Evolutionary conservation across 805 yeast species (phyloP), one percentile per base, ranked within the genome.

Genomic region (Candida taoyuanica): DNA sequence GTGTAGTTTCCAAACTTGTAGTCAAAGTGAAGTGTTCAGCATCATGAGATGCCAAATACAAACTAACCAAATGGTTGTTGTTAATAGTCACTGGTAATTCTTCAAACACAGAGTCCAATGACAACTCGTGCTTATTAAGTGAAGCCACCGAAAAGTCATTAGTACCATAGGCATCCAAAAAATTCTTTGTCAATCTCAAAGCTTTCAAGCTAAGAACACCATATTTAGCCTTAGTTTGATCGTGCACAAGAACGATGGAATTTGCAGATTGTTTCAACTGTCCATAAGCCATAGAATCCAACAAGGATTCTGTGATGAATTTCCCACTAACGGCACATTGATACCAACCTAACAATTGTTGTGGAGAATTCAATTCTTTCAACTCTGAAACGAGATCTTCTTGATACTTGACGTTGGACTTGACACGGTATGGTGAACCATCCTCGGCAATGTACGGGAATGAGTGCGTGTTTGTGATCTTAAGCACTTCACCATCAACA

Each of bases 321-420:
- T 78, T 78, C 32, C 93, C 93, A 28, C 83, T 73, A 36, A 68
- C 65, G 20, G 87, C 71, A 31, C 82, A 70, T 56, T 85, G 76
- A 64, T 84, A 86, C 87, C 89, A 86, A 24, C 96, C 96, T 46
- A 80, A 74, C 43, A 80, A 70, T 55, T 79, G 84, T 30, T 77
- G 69, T 32, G 88, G 89, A 43, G 75, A 68, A 34, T 81, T 81
- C 44, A 78, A 74, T 39, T 70, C 71, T 52, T 70, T 74, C 46
- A 85, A 71, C 43, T 76, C 73, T 30, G 75, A 73, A 48, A 81
- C 67, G 53, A 83, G 68, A 33, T 81, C 87, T 36, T 72, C 73
- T 58, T 82, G 88, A 64, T 78, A 87, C 57, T 72, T 75, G 42
- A 67, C 65, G 42, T 86, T 85, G 48, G 78, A 69, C 54, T 76